Base-by-base conservation (phyloP, 352 stramenopile genomes). In the Pythium monospermum region DNA sequence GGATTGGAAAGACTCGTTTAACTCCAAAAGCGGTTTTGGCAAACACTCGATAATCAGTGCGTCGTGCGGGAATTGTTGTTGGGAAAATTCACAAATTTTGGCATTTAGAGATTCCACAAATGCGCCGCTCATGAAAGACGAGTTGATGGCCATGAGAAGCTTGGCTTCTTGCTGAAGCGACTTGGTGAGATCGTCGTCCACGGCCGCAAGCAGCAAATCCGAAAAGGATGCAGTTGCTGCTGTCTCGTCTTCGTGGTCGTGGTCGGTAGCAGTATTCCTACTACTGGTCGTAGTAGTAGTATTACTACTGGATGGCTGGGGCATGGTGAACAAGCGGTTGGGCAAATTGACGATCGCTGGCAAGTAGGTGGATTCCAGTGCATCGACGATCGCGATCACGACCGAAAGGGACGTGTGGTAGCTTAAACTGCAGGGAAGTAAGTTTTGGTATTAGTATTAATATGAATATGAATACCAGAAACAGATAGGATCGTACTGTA, bases 81-180 rank as follows among this genome's bases (percentile, higher is more conserved):
- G 21, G 6, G 73, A 85, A 37, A 74, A 79, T 7, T 79, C 74
- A 27, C 71, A 52, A 39, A 94, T 76, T 53, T 85, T 85, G 31
- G 52, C 53, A 37, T 85, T 62, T 11, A 94, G 56, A 12, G 53
- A 69, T 23, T 71, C 66, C 32, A 91, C 64, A 57, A 91, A 91
- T 40, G 87, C 71, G 16, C 76, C 73, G 47, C 83, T 91, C 68
- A 89, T 76, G 49, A 79, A 87, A 5, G 83, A 68, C 42, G 83
- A 91, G 57, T 91, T 91, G 54, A 94, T 89, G n/a, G 83, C 85
- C 80, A 94, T 91, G 53, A 94, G 78, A 22, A 89, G 72, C 36
- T 83, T 85, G 26, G 80, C 76, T 39, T 94, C 80, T 21, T 87
- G 71, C 43, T 91, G 76, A 2, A 74, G 30, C 2, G 69, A 65